A percentile compares a stretch with the other conserved stretches of the same genome.
Conservation (phyloP, 371 early-diverging fungal genomes). For the Mortierella sp. region DNA sequence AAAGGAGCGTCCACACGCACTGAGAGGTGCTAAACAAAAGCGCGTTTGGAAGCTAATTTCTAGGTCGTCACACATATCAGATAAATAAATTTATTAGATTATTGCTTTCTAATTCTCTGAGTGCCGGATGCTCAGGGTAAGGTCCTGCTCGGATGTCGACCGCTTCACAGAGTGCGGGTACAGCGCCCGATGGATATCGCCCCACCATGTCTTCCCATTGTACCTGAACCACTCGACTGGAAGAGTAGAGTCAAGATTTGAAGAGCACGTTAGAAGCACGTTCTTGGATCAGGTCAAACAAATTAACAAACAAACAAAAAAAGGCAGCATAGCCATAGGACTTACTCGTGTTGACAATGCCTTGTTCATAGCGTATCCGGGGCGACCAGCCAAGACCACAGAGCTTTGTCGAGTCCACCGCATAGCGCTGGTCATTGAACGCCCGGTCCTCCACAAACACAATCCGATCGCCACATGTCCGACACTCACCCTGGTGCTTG, state of each 20-base stretch:
- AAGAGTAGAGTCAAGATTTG: neutral
- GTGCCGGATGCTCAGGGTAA: neutral
- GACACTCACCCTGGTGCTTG: conserved; percentile 20
- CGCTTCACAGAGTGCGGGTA: conserved; percentile 67
- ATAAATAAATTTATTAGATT: neutral
- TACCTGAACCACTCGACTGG: conserved; percentile 75
- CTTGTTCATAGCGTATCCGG: conserved; percentile 73
- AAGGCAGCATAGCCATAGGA: neutral
- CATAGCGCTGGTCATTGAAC: conserved; percentile 87
- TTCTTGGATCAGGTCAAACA: too few species aligned
- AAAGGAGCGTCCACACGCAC: too few species aligned
- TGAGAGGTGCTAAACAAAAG: too few species aligned
- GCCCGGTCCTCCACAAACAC: conserved; percentile 85
- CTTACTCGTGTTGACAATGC: conserved; percentile 81
- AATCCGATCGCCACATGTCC: conserved; percentile 56
- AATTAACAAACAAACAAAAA: neutral
- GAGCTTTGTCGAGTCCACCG: conserved; percentile 81
- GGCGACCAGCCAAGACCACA: conserved; percentile 82
- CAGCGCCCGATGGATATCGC: conserved; percentile 67
- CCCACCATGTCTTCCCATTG: conserved; percentile 74
- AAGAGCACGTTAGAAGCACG: too few species aligned
- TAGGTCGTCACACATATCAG: too few species aligned
- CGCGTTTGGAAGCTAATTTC: too few species aligned
- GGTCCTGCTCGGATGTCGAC: neutral
- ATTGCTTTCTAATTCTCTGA: neutral